Evolutionary conservation across 78 protist species (phyloP).

Genomic region (Dictyostelium purpureum): DNA sequence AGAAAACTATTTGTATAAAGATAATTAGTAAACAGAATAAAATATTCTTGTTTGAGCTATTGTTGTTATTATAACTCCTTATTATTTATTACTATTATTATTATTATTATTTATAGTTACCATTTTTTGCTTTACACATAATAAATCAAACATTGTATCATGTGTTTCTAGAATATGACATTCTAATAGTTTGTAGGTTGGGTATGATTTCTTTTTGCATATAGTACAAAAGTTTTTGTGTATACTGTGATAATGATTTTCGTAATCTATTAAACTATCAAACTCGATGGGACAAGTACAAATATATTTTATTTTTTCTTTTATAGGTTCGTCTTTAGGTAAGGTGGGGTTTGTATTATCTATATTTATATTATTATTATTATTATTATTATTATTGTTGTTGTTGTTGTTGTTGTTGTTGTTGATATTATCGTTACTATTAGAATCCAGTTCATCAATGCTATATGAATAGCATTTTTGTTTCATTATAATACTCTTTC

Average conservation of each 20-base stretch:
- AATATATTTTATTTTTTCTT: background rate
- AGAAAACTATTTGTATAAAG: background rate
- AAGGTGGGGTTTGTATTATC: background rate
- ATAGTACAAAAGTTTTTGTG: slow-evolving; percentile 12
- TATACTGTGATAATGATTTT: slow-evolving; percentile 15
- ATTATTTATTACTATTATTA: too few species aligned
- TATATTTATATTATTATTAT: background rate
- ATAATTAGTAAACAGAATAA: background rate
- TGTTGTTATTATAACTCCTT: too few species aligned
- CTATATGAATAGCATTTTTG: background rate
- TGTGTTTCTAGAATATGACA: slow-evolving; percentile 24
- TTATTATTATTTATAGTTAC: too few species aligned
- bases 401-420: background rate
- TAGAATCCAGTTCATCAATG: background rate
- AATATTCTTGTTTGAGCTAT: too few species aligned
- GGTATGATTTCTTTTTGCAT: slow-evolving; percentile 26
- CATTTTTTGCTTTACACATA: slow-evolving; percentile 22
- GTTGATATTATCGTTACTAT: background rate
- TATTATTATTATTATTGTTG: background rate
- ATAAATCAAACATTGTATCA: slow-evolving; percentile 14
- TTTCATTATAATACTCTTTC: background rate
- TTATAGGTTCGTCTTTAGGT: too few species aligned
- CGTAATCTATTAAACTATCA: slow-evolving; percentile 9
- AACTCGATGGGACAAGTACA: background rate
- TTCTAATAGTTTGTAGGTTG: slow-evolving; percentile 14